Conservation (phyloP, 257 asterid genomes). For the Salvia splendens region DNA sequence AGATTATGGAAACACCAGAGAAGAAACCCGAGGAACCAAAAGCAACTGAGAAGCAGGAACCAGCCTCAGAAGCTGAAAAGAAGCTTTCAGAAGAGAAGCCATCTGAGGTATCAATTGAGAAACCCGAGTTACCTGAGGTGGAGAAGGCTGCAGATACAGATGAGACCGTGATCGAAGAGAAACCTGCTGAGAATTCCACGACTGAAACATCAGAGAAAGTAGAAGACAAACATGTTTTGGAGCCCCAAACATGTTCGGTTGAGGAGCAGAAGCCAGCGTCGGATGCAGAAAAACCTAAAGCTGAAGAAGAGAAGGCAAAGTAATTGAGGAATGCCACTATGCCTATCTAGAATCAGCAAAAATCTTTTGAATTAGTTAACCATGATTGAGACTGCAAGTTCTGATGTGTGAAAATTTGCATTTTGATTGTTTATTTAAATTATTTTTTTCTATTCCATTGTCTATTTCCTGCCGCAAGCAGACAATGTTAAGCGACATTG, state of each 20-base stretch:
- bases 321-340: background rate
- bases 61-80: conserved; percentile 19
- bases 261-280: conserved; percentile 22
- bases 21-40: conserved; percentile 20
- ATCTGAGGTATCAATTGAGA: conserved; percentile 24
- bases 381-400: conserved; percentile 26
- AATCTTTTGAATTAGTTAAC: conserved; percentile 13
- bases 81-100: conserved; percentile 34
- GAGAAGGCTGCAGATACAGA: conserved; percentile 28
- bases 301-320: conserved; percentile 29
- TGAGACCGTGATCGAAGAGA: conserved; percentile 30
- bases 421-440: conserved; percentile 24
- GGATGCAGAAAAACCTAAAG: conserved; percentile 32
- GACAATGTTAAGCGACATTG: background rate
- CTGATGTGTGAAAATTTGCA: conserved; percentile 26
- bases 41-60: conserved; percentile 19
- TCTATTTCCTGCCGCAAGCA: conserved; percentile 12
- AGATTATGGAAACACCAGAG: conserved; percentile 17
- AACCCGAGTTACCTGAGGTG: conserved; percentile 18
- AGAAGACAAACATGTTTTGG: conserved; percentile 35
- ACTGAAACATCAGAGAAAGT: conserved; percentile 23
- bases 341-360: conserved; percentile 8
- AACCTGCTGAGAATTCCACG: conserved; percentile 18
- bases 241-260: background rate
- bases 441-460: background rate